Base-by-base conservation (phyloP, 176 grass and related monocot genomes). In the Poa pratensis region DNA sequence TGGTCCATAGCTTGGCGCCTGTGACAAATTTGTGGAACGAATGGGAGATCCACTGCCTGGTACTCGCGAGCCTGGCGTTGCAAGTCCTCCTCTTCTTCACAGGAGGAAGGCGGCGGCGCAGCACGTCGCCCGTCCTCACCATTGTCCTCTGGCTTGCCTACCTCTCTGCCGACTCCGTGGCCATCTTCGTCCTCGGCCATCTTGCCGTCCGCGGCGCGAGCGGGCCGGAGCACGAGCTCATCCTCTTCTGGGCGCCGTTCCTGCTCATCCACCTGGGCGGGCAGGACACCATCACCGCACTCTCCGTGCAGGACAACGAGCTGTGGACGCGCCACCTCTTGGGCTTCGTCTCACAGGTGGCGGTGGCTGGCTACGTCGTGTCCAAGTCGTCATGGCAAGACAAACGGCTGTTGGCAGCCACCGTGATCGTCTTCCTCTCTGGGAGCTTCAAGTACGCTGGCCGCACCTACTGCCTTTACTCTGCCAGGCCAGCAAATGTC, bases 41-140 rank as follows among this genome's bases (percentile, higher is more conserved):
- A 34, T 76, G 73, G 73, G 73, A 76, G 49, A 76, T 76, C 73
- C 73, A 76, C 4, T 0, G 1, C 73, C 9, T 76, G 9, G 3
- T 76, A 0, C 49, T 76, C 3, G 0, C 20, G 8, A 91, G 89
- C 60, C 62, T 91, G 35, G 8, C 8, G 2, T 1, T 85, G 18
- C 89, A 91, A 58, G 55, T 80, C 22, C 0, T 84, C 37, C 81
- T 91, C 49, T 51, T 87, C 43, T 16, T 70, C 55, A 13, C 75
- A 12, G 75, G 37, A 19, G 45, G 58, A 30, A 76, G 85, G 24
- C 82, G 89, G 1, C 81, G 81, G 73, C 68, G 58, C 4, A 60
- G 26, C 13, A 7, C 23, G 11, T 75, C 20, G 0, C 26, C 24
- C 2, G 15, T 5, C 15, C 6, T 88, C 11, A 12, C 1, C 20